Evolutionary conservation across 371 early-diverging fungal species (phyloP), one percentile per base, ranked within the genome.

Genomic region (Mucor saturninus): DNA sequence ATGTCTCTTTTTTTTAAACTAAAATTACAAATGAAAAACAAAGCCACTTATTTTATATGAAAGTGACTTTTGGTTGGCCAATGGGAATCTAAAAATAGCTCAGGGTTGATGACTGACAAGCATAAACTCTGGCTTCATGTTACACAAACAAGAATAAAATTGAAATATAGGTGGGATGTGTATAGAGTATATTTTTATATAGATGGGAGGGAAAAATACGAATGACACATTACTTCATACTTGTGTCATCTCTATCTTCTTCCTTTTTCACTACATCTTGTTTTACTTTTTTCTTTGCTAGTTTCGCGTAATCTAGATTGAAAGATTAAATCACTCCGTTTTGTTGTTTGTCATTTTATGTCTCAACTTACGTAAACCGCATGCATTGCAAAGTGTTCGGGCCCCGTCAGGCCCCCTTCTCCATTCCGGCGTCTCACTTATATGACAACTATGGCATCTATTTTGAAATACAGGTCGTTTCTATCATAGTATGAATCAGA

Each of bases 351-450:
- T 35, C 35, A 35, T 21, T 46, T 0, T 46, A 21, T 52, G 15
- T 62, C 31, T 50, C 9, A 31, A 73, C 83, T 72, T 80, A 86
- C 86, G 82, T 57, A 86, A 54, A 21, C 90, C 90, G 56, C 90
- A 89, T 8, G 87, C 85, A 72, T 89, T 89, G 54, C 90, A 89
- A 3, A 89, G 66, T 1, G 87, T 88, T 29, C 84, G 75, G 5
- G 90, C 85, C 4, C 90, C 90, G 64, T 85, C 79, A 9, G 88
- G 90, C 11, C 90, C 90, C 43, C 90, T 81, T 54, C 90, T 75
- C 90, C 90, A 89, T 71, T 85, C 86, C 11, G 90, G 88, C 11
- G 90, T 89, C 43, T 84, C 81, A n/a, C 83, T 79, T 48, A 81
- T 79, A 62, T 81, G 77, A 66, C 90, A 89, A 31, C 84, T 81